Percentiles rank a stretch among this genome's conserved stretches.
phyloP scores from a whole-genome alignment of 169 alveolate species.

The Babesia divergens region DNA sequence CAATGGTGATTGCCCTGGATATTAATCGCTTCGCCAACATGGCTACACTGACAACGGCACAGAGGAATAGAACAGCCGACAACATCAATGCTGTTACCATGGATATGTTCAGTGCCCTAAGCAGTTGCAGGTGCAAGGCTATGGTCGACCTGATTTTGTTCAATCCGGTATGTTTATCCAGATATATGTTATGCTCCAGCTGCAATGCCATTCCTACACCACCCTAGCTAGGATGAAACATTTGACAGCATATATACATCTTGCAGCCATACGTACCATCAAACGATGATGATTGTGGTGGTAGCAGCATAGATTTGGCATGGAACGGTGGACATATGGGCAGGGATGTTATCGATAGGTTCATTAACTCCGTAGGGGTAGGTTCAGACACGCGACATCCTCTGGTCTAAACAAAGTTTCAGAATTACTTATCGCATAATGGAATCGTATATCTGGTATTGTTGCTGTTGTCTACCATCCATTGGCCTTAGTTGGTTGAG shows the following conservation, averaged over 20 bases:
- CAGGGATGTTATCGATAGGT: slow-evolving; percentile 35
- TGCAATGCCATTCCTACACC: background rate
- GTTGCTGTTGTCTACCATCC: too few relatives aligned
- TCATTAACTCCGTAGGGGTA: slow-evolving; percentile 30
- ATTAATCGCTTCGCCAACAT: slow-evolving; percentile 32
- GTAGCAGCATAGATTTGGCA: slow-evolving; percentile 22
- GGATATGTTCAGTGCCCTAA: slow-evolving; percentile 15
- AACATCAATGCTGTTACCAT: slow-evolving; percentile 16
- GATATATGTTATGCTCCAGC: background rate
- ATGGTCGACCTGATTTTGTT: slow-evolving; percentile 43
- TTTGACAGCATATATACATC: background rate
- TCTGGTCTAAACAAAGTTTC: background rate
- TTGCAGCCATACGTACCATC: slow-evolving; percentile 63
- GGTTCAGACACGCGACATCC: background rate
- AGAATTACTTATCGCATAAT: slow-evolving; percentile 28
- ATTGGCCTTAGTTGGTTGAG: slow-evolving; percentile 28
- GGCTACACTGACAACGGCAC: slow-evolving; percentile 12
- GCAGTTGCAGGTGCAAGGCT: background rate
- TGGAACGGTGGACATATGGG: slow-evolving; percentile 66
- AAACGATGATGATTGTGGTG: background rate
- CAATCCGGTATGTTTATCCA: slow-evolving; percentile 44
- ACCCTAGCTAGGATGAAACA: background rate
- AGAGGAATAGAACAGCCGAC: background rate
- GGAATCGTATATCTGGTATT: slow-evolving; percentile 57
- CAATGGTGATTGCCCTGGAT: slow-evolving; percentile 40